A percentile compares a stretch with the other conserved stretches of the same genome.
phyloP scores from a whole-genome alignment of 2,329 filamentous ascomycete species.

The Thelonectria discophora region DNA sequence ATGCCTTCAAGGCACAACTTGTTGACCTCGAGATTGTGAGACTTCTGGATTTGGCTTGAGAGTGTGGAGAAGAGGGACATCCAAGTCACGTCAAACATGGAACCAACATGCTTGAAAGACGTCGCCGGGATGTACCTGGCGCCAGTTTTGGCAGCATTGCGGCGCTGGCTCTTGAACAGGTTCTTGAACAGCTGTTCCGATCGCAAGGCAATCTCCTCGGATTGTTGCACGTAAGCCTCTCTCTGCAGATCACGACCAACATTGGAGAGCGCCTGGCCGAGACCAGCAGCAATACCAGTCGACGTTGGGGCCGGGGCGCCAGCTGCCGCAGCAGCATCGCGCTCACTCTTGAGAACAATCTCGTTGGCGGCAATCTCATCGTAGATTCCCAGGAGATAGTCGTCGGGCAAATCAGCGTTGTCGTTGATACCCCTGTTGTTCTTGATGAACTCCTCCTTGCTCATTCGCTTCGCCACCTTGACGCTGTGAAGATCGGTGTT shows the following conservation, averaged over 20 bases:
- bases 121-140: slow-evolving; percentile 89
- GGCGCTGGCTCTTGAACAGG: slow-evolving; percentile 87
- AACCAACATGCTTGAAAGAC: slow-evolving; percentile 92
- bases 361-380: slow-evolving; percentile 93
- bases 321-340: slow-evolving; percentile 84
- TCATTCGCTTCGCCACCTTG: slow-evolving; percentile 88
- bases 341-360: slow-evolving; percentile 93
- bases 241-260: slow-evolving; percentile 90
- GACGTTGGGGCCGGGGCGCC: slow-evolving; percentile 69
- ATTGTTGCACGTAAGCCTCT: slow-evolving; percentile 93
- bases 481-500: slow-evolving; percentile 95
- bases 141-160: slow-evolving; percentile 74
- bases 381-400: slow-evolving; percentile 88
- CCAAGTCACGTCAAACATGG: slow-evolving; percentile 99
- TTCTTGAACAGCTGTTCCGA: slow-evolving; percentile 91
- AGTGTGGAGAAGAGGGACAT: slow-evolving; percentile 98
- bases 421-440: slow-evolving; percentile 99
- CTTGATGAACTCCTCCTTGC: slow-evolving; percentile 96
- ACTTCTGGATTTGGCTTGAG: slow-evolving; percentile 91
- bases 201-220: slow-evolving; percentile 83
- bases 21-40: slow-evolving; percentile 91
- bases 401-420: slow-evolving; percentile 88
- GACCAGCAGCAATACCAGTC: slow-evolving; percentile 78
- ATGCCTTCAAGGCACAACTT: slow-evolving; percentile 94
- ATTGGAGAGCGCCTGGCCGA: slow-evolving; percentile 89